Evolutionary conservation across 2,329 filamentous ascomycete species (phyloP), one percentile per base, ranked within the genome.

Genomic region (Chrysosporium queenslandicum): DNA sequence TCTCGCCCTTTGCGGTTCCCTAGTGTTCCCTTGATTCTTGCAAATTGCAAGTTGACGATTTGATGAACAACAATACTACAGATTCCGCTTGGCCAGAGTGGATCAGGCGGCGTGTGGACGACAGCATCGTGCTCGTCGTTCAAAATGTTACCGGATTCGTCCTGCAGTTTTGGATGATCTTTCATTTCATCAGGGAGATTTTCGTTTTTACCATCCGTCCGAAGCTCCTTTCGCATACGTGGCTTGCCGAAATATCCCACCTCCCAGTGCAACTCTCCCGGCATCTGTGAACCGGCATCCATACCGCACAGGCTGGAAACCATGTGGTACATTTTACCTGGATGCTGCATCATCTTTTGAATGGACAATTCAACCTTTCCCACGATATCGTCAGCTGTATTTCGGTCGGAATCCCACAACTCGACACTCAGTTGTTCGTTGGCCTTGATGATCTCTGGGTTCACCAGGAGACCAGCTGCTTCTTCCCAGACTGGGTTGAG

Each of bases 191-290:
- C 77, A 2, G 88, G 88, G 2, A 96, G 75, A 54, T 78, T 83
- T 54, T 82, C 77, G 65, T 95, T 86, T 70, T 88, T 87, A 40
- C 91, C 91, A 63, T 94, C 86, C 0, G 89, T 95, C 37, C 87
- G 80, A 42, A 97, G 76, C 11, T 88, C 87, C 57, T 83, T 81
- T 50, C 91, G 80, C 71, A 96, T 89, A 59, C 89, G 82, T 0
- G 90, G 88, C 72, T 95, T 96, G 60, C 84, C 83, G 61, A 96
- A 97, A 71, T 86, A 97, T 5, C 91, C 92, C 43, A 97, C 88
- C 67, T 96, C 91, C 91, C 91, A 97, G 64, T 94, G 83, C 36
- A 98, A 77, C 64, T 95, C 84, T 25, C 92, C 91, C 0, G 92
- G 92, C 89, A 97, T 97, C 46, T 80, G 79, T 59, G 81, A 91